Evolutionary conservation across 225 moss, liverwort and hornwort species (phyloP), one percentile per base, ranked within the genome.

Genomic region (Physcomitrium patens): DNA sequence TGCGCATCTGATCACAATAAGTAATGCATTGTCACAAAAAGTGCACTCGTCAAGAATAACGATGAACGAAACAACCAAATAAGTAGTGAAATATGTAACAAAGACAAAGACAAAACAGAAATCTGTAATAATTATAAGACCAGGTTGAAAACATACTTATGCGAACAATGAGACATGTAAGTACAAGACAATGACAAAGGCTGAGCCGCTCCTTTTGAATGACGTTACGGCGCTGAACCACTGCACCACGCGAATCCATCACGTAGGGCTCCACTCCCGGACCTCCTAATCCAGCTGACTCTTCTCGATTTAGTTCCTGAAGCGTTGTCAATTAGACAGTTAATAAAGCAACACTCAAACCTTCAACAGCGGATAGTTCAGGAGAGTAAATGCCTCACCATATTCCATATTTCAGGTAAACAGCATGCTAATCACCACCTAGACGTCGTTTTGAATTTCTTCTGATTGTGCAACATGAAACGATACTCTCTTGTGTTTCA

Each of bases 231-330:
- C 99, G 95, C 63, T 86, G 87, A 73, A 92, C 93, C 46, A 99
- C 72, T 15, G 91, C 87, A 77, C 95, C 93, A 79, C 95, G 84
- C 54, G 93, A 78, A 80, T 99, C 95, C 84, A 95, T 89, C 68
- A 99, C 89, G 78, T 91, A 95, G 22, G 88, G 91, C 82, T 99
- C 99, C 22, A 93, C 94, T 51, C 95, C 93, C 84, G 90, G 91
- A 62, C 99, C 99, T 68, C 99, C 99, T 76, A 89, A 87, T 54
- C 99, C 99, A 75, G 90, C 90, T 63, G 97, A 89, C 79, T 93
- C 94, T 71, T 99, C 97, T 77, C 92, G 86, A 71, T 99, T 99
- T 52, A 99, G 65, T 72, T 89, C 97, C 97, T 97, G 87, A 79
- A 81, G 12, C 44, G 22, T 69, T 77, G 57, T 62, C 67, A 67